These are phyloP conservation scores for Remersonia thermophila DNA, from an alignment of 2,329 filamentous ascomycete species.

Conservation along the genomic window DNA sequence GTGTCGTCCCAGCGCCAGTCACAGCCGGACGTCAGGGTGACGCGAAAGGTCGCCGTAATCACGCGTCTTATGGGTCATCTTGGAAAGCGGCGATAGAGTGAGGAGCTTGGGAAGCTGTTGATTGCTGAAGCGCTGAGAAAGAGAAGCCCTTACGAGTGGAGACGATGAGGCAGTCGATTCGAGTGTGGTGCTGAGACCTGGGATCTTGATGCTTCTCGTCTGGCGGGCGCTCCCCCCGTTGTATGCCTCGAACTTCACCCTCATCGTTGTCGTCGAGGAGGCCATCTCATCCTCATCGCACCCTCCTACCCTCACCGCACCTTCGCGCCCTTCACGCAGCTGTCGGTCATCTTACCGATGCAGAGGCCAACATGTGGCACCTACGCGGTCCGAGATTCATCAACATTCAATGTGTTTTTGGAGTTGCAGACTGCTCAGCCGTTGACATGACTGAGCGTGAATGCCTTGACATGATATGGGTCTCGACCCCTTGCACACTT, in stretches of 20 bases:
- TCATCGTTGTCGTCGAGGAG: not conserved
- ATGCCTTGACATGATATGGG: not conserved
- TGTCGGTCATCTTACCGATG: not conserved
- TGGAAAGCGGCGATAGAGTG: not conserved
- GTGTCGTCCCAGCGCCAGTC: conserved; percentile 1
- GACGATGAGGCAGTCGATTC: not conserved
- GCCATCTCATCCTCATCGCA: not conserved
- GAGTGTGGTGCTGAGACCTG: not conserved
- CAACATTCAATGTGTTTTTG: not conserved
- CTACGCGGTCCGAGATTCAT: not conserved
- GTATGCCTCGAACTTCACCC: not conserved
- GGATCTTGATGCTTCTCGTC: not conserved
- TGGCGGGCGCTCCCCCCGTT: not conserved
- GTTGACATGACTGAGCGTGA: not conserved
- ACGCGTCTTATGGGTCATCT: not conserved
- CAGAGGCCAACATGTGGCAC: not conserved
- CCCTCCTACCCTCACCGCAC: not conserved
- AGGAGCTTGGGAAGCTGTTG: not conserved
- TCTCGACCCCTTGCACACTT: not conserved
- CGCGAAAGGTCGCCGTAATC: not conserved
- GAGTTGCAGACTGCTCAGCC: not conserved
- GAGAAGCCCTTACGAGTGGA: too few species aligned
- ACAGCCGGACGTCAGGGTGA: not conserved
- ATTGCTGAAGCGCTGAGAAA: not conserved
- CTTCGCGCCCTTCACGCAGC: not conserved